Evolutionary conservation across 1,284 basidiomycete genomes (phyloP).

Genomic region (Mixia osmundae): DNA sequence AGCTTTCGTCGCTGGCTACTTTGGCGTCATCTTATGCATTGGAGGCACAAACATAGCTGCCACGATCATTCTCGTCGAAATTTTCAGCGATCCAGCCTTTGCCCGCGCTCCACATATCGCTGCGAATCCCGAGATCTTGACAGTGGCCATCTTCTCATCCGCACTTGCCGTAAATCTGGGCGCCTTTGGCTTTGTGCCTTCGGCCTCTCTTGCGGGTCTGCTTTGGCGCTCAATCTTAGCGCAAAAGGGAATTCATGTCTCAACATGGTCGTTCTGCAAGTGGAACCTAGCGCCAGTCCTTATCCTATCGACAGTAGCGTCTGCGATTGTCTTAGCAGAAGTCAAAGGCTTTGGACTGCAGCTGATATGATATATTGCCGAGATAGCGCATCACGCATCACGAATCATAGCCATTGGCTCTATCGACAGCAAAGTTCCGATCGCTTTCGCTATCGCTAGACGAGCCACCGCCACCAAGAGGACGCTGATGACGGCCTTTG

Average conservation of each 20-base stretch:
- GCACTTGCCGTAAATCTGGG: conserved; percentile 1
- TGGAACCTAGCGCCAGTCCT: not conserved
- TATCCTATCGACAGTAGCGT: not conserved
- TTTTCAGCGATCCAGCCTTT: conserved; percentile 20
- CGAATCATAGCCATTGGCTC: no score
- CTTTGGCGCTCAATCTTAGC: not conserved
- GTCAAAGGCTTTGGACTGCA: no score
- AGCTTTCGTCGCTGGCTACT: not conserved
- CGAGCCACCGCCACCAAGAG: no score
- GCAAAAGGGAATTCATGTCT: conserved; percentile 1
- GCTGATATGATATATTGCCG: no score
- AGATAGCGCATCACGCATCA: no score
- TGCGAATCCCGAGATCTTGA: not conserved
- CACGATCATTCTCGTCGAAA: conserved; percentile 60
- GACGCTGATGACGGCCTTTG: no score
- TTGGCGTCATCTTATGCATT: not conserved
- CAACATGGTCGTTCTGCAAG: not conserved
- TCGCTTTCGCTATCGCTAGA: no score
- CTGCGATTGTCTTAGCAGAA: not conserved
- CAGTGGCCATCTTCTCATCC: conserved; percentile 1
- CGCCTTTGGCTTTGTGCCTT: not conserved
- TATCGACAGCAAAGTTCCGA: no score
- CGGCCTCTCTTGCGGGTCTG: not conserved
- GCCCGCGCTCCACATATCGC: not conserved
- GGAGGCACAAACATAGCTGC: conserved; percentile 46